phyloP scores from a whole-genome alignment of 2,329 filamentous ascomycete genomes.

The Fusarium gaditjirri region DNA sequence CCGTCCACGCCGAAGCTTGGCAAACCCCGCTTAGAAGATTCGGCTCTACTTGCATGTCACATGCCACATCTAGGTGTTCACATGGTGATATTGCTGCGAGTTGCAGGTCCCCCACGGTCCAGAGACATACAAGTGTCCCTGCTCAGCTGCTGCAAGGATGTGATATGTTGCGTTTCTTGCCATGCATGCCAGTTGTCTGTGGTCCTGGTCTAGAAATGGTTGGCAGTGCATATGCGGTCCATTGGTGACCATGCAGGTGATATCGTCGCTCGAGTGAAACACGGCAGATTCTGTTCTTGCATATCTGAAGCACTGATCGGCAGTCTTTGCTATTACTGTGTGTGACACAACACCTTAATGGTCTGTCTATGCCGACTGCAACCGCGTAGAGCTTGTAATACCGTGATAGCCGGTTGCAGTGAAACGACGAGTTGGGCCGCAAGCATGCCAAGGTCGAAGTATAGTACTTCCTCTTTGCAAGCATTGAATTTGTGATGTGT shows the following conservation, averaged over 20 bases:
- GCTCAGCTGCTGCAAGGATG: no score
- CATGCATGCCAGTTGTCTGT: rapidly evolving
- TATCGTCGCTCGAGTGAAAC: no score
- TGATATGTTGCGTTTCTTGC: no score
- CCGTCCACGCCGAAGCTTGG: no score
- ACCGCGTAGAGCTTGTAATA: neutral
- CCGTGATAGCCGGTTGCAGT: neutral
- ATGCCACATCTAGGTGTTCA: neutral
- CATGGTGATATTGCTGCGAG: neutral
- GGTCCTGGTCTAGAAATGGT: no score
- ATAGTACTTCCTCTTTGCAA: neutral
- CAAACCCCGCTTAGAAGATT: no score
- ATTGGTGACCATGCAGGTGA: neutral
- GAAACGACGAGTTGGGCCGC: neutral
- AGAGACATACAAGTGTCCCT: neutral
- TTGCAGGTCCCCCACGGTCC: neutral
- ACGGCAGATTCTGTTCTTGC: neutral
- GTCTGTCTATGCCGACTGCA: neutral
- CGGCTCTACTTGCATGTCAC: neutral
- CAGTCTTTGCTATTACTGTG: neutral
- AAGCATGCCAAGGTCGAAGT: neutral
- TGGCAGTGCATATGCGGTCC: neutral
- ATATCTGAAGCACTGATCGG: neutral
- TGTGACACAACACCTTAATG: rapidly evolving
- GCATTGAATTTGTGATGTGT: neutral